Evolutionary conservation across 169 alveolate species (phyloP).

Genomic region (Eimeria necatrix): DNA sequence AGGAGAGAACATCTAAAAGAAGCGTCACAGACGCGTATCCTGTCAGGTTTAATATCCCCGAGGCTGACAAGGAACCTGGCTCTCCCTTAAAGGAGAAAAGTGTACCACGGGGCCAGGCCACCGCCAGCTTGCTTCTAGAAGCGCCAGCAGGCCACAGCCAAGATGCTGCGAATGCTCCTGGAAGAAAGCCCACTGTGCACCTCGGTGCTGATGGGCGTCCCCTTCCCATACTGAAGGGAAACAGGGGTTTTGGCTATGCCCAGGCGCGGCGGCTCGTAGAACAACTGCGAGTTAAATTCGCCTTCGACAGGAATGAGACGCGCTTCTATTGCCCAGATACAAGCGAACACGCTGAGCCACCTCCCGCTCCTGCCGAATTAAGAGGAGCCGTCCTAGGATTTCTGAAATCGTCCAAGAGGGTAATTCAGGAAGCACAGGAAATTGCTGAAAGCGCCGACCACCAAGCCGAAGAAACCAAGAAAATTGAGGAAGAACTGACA

Average conservation of each 20-base stretch:
- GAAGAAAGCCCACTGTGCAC: constrained; percentile 26
- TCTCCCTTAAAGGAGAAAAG: background rate
- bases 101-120: background rate
- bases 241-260: constrained; percentile 31
- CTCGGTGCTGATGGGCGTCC: constrained; percentile 61
- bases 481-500: constrained; percentile 55
- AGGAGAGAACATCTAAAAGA: background rate
- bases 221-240: constrained; percentile 46
- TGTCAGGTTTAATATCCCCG: constrained; percentile 33
- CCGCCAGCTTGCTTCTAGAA: too few relatives aligned
- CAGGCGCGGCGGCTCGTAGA: constrained; percentile 73
- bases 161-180: background rate
- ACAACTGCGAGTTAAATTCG: constrained; percentile 64
- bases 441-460: background rate
- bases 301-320: constrained; percentile 66
- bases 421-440: constrained; percentile 34
- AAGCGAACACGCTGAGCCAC: constrained; percentile 53
- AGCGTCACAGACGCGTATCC: constrained; percentile 57
- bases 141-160: background rate
- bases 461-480: constrained; percentile 27
- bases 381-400: constrained; percentile 49
- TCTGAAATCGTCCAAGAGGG: constrained; percentile 30
- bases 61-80: background rate
- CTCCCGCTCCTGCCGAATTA: constrained; percentile 55
- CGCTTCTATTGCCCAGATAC: constrained; percentile 68